phyloP scores from a whole-genome alignment of 345 rosid genomes.

The Eucalyptus melliodora region DNA sequence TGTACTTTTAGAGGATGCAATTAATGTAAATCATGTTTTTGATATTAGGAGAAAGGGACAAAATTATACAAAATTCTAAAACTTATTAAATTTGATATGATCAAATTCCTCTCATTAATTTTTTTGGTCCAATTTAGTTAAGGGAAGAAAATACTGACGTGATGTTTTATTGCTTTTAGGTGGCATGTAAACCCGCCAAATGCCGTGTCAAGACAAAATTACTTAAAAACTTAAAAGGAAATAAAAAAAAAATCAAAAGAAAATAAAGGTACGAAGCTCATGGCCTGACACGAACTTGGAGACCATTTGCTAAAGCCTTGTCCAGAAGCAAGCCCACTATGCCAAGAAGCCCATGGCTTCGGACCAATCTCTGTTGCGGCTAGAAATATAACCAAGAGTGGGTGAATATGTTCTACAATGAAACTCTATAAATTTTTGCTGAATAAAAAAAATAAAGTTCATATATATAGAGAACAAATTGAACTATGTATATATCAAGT shows the following conservation, averaged over 20 bases:
- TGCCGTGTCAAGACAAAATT: neutral
- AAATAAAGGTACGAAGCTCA: too few species aligned
- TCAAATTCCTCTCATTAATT: rapidly evolving
- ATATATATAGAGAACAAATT: rapidly evolving
- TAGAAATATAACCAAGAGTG: neutral
- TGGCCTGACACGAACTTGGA: neutral
- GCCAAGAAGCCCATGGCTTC: neutral
- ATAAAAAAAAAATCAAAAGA: rapidly evolving
- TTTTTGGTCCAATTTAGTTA: rapidly evolving
- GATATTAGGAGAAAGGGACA: rapidly evolving
- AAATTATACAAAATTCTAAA: rapidly evolving
- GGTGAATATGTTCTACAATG: neutral
- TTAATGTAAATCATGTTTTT: neutral
- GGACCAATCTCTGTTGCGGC: neutral
- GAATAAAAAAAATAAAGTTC: neutral
- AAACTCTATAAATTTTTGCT: neutral
- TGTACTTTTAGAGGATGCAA: rapidly evolving
- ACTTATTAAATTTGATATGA: rapidly evolving
- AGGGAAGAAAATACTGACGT: neutral
- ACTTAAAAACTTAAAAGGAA: rapidly evolving
- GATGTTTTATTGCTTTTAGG: neutral
- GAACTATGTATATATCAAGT: rapidly evolving
- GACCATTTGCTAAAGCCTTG: neutral
- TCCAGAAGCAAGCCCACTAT: neutral
- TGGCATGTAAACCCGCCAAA: neutral